A percentile compares a stretch with the other conserved stretches of the same genome.
These are phyloP conservation scores for Hansenula sp. DNA, from an alignment of 1,139 yeast species.

Conservation along the genomic window DNA sequence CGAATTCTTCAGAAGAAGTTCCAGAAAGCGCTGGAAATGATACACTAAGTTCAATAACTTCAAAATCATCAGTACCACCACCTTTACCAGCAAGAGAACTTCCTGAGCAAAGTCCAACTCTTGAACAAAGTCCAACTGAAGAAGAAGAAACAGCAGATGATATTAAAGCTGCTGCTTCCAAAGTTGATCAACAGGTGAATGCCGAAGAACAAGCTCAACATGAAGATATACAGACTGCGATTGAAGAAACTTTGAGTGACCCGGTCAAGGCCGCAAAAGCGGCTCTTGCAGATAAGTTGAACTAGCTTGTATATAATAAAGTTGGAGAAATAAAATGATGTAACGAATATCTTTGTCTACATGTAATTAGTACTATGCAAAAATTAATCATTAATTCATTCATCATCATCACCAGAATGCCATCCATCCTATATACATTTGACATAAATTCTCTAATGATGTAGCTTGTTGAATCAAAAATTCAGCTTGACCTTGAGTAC, in stretches of 20 bases:
- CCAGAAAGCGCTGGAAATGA: not conserved
- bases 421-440: conserved; percentile 96
- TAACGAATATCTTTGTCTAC: not conserved
- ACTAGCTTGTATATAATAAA: no score
- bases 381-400: not conserved
- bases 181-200: not conserved
- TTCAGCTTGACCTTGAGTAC: conserved; percentile 92
- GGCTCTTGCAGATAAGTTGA: not conserved
- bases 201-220: not conserved
- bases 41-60: not conserved
- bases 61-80: conserved; percentile 3
- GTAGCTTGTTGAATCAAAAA: conserved; percentile 82
- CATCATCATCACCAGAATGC: conserved; percentile 52
- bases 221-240: no score
- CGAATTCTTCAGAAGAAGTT: not conserved
- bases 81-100: conserved; percentile 7
- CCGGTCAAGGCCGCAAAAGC: no score
- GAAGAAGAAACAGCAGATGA: not conserved
- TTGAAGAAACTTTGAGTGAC: no score
- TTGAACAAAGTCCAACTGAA: no score
- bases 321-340: not conserved
- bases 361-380: not conserved
- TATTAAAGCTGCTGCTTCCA: not conserved
- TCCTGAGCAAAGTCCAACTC: no score
- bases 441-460: conserved; percentile 62